A percentile compares a stretch with the other conserved stretches of the same genome.
These are phyloP conservation scores for Usnea hakonensis DNA, from an alignment of 495 filamentous ascomycete species.

Conservation along the genomic window DNA sequence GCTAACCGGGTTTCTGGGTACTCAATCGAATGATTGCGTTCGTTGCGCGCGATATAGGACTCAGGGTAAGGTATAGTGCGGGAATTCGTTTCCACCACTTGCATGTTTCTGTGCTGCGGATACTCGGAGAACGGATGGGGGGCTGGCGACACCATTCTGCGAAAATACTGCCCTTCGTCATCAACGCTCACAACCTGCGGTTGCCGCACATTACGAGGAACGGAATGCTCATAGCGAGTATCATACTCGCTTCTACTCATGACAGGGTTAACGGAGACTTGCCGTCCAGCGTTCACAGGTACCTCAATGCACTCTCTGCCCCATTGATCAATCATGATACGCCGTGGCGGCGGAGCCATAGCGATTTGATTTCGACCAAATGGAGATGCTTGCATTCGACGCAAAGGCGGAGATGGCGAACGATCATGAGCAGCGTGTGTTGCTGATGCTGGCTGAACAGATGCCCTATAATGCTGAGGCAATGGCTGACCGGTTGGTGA, in stretches of 20 bases:
- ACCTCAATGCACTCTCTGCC: conserved; percentile 64
- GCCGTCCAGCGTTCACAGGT: conserved; percentile 37
- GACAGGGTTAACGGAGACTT: conserved; percentile 39
- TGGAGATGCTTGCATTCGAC: conserved; percentile 36
- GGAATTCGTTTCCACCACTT: conserved; percentile 11
- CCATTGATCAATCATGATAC: conserved; percentile 62
- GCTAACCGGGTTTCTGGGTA: conserved; percentile 34
- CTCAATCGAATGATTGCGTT: conserved; percentile 38
- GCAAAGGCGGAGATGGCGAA: conserved; percentile 47
- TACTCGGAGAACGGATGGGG: conserved; percentile 33
- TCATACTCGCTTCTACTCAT: conserved; percentile 43
- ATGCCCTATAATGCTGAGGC: conserved; percentile 52
- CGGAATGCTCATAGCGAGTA: conserved; percentile 34
- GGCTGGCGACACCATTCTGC: conserved; percentile 38
- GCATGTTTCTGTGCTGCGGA: conserved; percentile 30
- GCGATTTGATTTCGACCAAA: conserved; percentile 39
- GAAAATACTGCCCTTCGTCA: conserved; percentile 40
- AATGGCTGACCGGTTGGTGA: conserved; percentile 44
- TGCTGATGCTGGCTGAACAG: conserved; percentile 34
- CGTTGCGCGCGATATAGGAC: conserved; percentile 15
- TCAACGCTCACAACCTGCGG: conserved; percentile 39
- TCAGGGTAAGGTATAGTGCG: conserved; percentile 12
- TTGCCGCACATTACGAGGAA: conserved; percentile 33
- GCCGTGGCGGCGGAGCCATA: conserved; percentile 51
- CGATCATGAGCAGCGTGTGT: conserved; percentile 47